Conservation (phyloP, 2,329 filamentous ascomycete genomes). For the Xylaria multiplex region DNA sequence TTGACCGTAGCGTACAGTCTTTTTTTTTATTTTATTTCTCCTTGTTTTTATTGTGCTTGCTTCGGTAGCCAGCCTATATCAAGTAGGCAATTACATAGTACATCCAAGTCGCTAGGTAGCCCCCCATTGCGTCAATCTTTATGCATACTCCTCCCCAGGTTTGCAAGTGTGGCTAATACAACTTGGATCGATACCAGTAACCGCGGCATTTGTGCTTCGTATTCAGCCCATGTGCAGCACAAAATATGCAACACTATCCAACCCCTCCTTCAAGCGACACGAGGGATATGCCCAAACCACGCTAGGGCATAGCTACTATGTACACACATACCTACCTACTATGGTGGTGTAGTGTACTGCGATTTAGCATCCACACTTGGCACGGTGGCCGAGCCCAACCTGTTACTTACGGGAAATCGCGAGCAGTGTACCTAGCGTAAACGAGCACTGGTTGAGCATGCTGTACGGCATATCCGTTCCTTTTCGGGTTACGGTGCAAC, state of each 20-base stretch:
- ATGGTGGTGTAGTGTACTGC: not conserved
- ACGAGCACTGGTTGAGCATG: conserved; percentile 4
- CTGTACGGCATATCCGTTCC: conserved; percentile 6
- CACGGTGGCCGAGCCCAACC: conserved; percentile 17
- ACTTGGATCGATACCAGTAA: conserved; percentile 3
- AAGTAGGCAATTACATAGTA: not conserved
- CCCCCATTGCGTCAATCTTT: conserved; percentile 22
- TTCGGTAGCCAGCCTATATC: no score
- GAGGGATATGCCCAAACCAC: not conserved
- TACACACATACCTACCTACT: not conserved
- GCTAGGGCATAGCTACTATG: not conserved
- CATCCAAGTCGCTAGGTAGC: not conserved
- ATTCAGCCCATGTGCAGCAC: conserved; percentile 26
- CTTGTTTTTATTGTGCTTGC: not conserved
- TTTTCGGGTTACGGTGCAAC: conserved; percentile 28
- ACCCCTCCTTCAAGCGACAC: conserved; percentile 26
- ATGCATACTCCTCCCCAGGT: conserved; percentile 16
- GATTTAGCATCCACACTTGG: conserved; percentile 11
- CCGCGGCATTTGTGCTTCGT: conserved; percentile 16
- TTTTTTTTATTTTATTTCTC: no score
- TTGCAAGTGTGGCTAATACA: not conserved
- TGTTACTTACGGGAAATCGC: conserved; percentile 11
- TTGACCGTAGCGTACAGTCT: not conserved
- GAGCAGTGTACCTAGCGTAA: conserved; percentile 5
- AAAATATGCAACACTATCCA: conserved; percentile 22